These are phyloP conservation scores for Tilletia horrida DNA, from an alignment of 1,284 basidiomycete species.

Conservation along the genomic window DNA sequence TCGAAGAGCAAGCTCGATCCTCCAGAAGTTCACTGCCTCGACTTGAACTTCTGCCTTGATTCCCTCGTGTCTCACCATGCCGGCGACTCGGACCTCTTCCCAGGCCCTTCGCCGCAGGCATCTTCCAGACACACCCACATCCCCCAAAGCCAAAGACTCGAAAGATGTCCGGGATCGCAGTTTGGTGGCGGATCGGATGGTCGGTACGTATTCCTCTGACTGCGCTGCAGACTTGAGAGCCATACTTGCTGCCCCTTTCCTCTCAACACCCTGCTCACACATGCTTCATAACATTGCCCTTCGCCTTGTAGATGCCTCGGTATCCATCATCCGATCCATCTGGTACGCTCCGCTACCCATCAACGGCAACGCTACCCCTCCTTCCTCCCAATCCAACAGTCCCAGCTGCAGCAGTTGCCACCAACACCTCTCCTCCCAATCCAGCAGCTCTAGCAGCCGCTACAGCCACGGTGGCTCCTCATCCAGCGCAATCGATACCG, in stretches of 20 bases:
- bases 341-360: constrained; percentile 11
- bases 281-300: neutral
- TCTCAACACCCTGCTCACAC: neutral
- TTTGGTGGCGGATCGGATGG: constrained; percentile 7
- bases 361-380: constrained; percentile 13
- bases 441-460: neutral
- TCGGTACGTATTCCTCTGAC: neutral
- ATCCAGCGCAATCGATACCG: neutral
- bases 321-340: constrained; percentile 1
- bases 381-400: neutral
- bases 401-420: no score
- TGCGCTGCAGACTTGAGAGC: neutral
- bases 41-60: neutral
- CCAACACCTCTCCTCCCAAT: neutral
- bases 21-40: neutral
- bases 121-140: neutral
- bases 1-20: neutral
- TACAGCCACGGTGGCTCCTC: neutral
- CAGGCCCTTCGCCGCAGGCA: neutral
- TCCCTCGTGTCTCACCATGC: neutral
- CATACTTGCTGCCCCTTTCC: neutral
- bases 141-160: neutral
- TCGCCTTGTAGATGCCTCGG: neutral
- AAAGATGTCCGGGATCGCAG: constrained; percentile 8
- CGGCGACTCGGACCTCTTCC: neutral